A percentile compares a stretch with the other conserved stretches of the same genome.
Evolutionary conservation across 2,329 filamentous ascomycete genomes (phyloP).

Genomic region (Amphichorda felina): DNA sequence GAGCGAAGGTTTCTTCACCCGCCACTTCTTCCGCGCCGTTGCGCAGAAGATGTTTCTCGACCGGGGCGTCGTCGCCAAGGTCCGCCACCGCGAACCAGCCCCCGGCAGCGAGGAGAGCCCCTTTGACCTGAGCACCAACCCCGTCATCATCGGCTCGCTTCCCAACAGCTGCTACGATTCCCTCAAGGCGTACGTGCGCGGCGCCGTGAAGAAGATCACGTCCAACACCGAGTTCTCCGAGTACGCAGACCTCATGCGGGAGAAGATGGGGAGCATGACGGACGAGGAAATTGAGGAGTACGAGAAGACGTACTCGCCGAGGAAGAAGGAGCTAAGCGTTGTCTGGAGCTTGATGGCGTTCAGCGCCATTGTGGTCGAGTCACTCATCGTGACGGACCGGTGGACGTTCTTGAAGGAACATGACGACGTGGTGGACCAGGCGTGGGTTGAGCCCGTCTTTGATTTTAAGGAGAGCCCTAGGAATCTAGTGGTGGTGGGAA

Average conservation of each 20-base stretch:
- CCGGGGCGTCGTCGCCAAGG: constrained; percentile 57
- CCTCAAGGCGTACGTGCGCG: constrained; percentile 67
- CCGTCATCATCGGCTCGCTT: constrained; percentile 78
- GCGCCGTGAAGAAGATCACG: constrained; percentile 65
- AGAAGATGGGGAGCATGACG: constrained; percentile 55
- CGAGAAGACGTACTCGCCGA: constrained; percentile 46
- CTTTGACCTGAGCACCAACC: constrained; percentile 52
- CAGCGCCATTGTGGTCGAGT: constrained; percentile 79
- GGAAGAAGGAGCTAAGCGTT: constrained; percentile 72
- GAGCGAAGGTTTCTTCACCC: constrained; percentile 78
- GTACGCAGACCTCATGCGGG: constrained; percentile 47
- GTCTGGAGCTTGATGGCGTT: constrained; percentile 97
- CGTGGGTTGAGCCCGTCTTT: constrained; percentile 91
- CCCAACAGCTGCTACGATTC: constrained; percentile 68
- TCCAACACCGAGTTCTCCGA: constrained; percentile 43
- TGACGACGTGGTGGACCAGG: constrained; percentile 51
- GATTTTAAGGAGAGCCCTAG: constrained; percentile 77
- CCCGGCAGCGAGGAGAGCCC: constrained; percentile 19
- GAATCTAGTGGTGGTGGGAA: constrained; percentile 85
- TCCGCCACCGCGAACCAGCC: constrained; percentile 25
- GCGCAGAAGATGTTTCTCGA: constrained; percentile 91
- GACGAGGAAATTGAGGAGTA: constrained; percentile 69
- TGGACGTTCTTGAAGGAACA: constrained; percentile 83
- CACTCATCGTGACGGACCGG: constrained; percentile 78
- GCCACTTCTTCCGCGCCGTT: constrained; percentile 86